Evolutionary conservation across 768 basidiomycete genomes (phyloP).

Genomic region (Lactarius hengduanensis): DNA sequence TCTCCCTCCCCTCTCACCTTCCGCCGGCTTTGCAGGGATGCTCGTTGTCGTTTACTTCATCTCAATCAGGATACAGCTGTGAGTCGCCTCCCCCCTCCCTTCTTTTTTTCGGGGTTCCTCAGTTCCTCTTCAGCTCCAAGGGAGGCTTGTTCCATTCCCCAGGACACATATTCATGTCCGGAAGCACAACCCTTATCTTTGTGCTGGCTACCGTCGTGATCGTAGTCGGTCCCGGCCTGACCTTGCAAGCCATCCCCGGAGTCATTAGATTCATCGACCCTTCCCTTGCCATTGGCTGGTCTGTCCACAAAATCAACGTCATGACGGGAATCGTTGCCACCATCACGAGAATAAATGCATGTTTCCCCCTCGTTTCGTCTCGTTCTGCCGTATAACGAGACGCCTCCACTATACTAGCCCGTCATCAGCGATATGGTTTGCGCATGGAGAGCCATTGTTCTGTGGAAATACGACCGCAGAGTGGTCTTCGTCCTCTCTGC

Average conservation of each 20-base stretch:
- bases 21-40: conserved; percentile 9
- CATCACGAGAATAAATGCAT: conserved; percentile 15
- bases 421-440: conserved; percentile 25
- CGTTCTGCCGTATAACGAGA: background rate
- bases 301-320: conserved; percentile 14
- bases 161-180: conserved; percentile 18
- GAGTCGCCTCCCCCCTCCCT: background rate
- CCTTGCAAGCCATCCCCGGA: conserved; percentile 9
- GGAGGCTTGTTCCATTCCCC: conserved; percentile 12
- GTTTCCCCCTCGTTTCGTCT: background rate
- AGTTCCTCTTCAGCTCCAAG: conserved; percentile 11
- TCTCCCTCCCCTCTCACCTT: background rate
- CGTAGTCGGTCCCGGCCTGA: conserved; percentile 8
- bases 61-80: conserved; percentile 23
- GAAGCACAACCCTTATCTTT: conserved; percentile 6
- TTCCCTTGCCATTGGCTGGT: conserved; percentile 13
- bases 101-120: background rate
- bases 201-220: conserved; percentile 18
- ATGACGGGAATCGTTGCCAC: conserved; percentile 2
- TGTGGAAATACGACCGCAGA: conserved; percentile 23
- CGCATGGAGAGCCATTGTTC: conserved; percentile 19
- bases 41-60: conserved; percentile 17
- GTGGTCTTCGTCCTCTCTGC: conserved; percentile 11
- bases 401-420: background rate
- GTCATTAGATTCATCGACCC: conserved; percentile 14